Conservation (phyloP, 2,329 filamentous ascomycete genomes). For the Colletotrichum zoysiae region DNA sequence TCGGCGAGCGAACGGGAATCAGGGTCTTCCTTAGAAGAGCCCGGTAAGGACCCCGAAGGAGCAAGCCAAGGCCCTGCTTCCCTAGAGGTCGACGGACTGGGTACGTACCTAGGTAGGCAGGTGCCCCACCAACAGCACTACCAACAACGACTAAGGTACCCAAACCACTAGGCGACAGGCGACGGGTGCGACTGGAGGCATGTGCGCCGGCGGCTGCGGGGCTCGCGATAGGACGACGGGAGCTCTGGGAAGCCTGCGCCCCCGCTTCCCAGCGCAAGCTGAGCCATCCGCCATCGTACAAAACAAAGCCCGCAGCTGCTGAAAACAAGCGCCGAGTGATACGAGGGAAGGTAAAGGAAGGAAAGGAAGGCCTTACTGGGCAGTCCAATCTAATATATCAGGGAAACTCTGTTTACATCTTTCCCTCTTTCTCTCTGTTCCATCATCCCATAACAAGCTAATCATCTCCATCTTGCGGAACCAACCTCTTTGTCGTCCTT, state of each 20-base stretch:
- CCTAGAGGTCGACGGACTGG: conserved; percentile 11
- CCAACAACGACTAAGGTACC: conserved; percentile 28
- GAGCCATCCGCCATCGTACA: conserved; percentile 25
- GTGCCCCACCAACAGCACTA: conserved; percentile 34
- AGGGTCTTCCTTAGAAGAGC: neutral
- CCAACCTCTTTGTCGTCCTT: neutral
- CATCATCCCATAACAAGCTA: neutral
- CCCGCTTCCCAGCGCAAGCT: conserved; percentile 37
- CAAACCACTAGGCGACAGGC: neutral
- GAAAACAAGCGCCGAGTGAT: conserved; percentile 28
- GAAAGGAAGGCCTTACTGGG: neutral
- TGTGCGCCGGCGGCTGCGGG: neutral
- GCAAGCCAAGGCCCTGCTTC: conserved; percentile 6
- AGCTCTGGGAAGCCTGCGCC: conserved; percentile 36
- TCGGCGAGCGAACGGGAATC: neutral
- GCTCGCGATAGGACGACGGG: conserved; percentile 26
- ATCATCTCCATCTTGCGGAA: neutral
- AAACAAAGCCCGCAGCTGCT: conserved; percentile 25
- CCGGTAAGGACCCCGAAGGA: neutral
- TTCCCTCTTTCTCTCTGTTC: neutral
- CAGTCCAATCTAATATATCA: conserved; percentile 6
- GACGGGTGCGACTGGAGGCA: conserved; percentile 19
- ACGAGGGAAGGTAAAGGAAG: conserved; percentile 21
- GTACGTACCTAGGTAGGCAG: neutral
- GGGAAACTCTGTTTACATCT: conserved; percentile 10